Evolutionary conservation across 495 filamentous ascomycete species (phyloP).

Genomic region (Parachaetomium inaequale): DNA sequence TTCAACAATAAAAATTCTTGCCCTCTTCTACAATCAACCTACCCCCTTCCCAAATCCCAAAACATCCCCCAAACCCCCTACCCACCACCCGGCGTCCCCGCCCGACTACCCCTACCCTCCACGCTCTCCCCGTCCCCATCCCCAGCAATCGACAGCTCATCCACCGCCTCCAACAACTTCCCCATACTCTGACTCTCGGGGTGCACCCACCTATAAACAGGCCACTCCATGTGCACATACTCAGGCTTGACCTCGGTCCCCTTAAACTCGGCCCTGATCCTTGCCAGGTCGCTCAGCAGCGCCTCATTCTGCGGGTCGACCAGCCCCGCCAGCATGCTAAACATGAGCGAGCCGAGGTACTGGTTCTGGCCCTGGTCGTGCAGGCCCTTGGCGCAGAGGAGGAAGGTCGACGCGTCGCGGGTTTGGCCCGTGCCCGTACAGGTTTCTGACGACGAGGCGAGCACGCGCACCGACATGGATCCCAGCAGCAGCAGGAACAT

Average conservation of each 20-base stretch:
- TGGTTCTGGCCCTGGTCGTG: slow-evolving; percentile 35
- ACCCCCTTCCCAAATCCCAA: too few species aligned
- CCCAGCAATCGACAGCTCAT: background rate
- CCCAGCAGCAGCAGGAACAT: slow-evolving; percentile 27
- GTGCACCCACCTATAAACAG: background rate
- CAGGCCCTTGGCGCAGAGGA: slow-evolving; percentile 37
- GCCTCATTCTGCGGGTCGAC: background rate
- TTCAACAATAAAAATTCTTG: too few species aligned
- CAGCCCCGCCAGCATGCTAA: background rate
- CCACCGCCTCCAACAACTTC: background rate
- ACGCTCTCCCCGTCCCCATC: background rate
- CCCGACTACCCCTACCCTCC: background rate
- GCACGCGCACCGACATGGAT: background rate
- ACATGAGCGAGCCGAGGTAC: slow-evolving; percentile 28
- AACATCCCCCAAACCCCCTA: background rate
- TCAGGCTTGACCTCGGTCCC: background rate
- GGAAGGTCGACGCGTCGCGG: slow-evolving; percentile 27
- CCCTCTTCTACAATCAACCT: too few species aligned
- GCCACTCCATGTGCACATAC: slow-evolving; percentile 5
- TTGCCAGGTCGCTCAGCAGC: background rate
- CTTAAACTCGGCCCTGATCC: background rate
- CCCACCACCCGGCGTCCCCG: background rate
- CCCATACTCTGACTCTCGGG: background rate
- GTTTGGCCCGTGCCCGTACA: too few species aligned
- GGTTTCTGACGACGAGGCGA: background rate